Conservation (phyloP, 2,329 filamentous ascomycete genomes). For the Arthrobotrys megalospora region DNA sequence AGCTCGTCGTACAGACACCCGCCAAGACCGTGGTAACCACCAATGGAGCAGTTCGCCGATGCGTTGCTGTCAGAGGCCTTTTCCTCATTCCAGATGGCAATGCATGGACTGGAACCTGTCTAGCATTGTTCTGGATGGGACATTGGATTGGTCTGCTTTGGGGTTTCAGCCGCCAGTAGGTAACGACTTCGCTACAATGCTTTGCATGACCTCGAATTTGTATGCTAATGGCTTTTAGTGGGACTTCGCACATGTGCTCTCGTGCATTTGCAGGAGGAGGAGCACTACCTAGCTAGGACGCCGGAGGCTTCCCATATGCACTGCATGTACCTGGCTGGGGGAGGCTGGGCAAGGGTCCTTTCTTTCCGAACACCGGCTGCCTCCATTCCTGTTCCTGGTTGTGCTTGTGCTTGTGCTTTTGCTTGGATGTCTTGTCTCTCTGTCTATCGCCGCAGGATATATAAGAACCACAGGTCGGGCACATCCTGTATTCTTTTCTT, state of each 20-base stretch:
- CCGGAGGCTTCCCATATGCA: too few relatives aligned
- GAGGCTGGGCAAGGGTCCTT: conserved; percentile 25
- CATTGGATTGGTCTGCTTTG: neutral
- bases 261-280: conserved; percentile 2
- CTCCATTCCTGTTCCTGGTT: conserved; percentile 36
- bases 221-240: neutral
- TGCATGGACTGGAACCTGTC: neutral
- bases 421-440: too few relatives aligned
- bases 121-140: neutral
- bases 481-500: conserved; percentile 20
- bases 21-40: conserved; percentile 39
- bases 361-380: conserved; percentile 43
- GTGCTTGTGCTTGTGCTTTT: conserved; percentile 41
- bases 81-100: neutral
- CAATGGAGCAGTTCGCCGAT: conserved; percentile 45
- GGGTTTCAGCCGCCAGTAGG: conserved; percentile 45
- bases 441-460: conserved; percentile 10
- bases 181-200: conserved; percentile 10
- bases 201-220: conserved; percentile 3
- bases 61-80: conserved; percentile 22
- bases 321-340: conserved; percentile 1
- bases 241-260: conserved; percentile 2
- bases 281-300: neutral
- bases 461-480: conserved; percentile 33
- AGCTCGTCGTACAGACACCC: conserved; percentile 22